Conservation (phyloP, 2,329 filamentous ascomycete species). For the Penicillium decumbens region DNA sequence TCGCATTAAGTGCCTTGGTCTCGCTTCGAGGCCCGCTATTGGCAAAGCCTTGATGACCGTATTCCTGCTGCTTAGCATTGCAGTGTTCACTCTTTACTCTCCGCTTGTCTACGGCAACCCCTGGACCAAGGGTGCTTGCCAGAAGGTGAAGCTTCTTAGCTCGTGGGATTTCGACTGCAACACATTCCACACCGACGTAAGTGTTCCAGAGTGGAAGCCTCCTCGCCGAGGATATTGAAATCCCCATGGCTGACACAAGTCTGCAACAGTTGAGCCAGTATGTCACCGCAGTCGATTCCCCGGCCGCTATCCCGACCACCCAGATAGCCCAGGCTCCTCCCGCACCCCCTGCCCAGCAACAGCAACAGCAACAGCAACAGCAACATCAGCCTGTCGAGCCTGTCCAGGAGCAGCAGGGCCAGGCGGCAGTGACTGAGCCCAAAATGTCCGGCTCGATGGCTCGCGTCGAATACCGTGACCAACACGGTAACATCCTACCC, state of each 20-base stretch:
- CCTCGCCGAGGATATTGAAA: slow-evolving; percentile 27
- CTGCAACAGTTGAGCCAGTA: slow-evolving; percentile 38
- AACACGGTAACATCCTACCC: slow-evolving; percentile 82
- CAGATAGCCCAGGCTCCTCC: slow-evolving; percentile 18
- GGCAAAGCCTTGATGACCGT: slow-evolving; percentile 68
- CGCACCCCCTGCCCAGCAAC: slow-evolving; percentile 17
- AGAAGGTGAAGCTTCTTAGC: slow-evolving; percentile 75
- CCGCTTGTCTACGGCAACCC: slow-evolving; percentile 88
- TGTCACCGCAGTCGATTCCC: slow-evolving; percentile 23
- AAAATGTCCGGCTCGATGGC: slow-evolving; percentile 60
- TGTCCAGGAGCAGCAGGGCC: slow-evolving; percentile 23
- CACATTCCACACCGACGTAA: slow-evolving; percentile 80
- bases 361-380: slow-evolving; percentile 13
- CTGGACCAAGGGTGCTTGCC: slow-evolving; percentile 88
- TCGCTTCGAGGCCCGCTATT: slow-evolving; percentile 66
- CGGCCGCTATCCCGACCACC: slow-evolving; percentile 24
- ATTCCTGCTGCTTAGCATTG: slow-evolving; percentile 69
- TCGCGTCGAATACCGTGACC: slow-evolving; percentile 88
- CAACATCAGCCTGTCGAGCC: slow-evolving; percentile 19
- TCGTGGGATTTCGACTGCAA: slow-evolving; percentile 99
- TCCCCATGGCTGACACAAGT: slow-evolving; percentile 24
- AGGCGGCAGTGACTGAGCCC: slow-evolving; percentile 20
- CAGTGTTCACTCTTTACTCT: slow-evolving; percentile 77
- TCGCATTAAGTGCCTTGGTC: slow-evolving; percentile 63
- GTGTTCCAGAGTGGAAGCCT: slow-evolving; percentile 44